phyloP scores from a whole-genome alignment of 805 yeast genomes.

The Candida maesae region DNA sequence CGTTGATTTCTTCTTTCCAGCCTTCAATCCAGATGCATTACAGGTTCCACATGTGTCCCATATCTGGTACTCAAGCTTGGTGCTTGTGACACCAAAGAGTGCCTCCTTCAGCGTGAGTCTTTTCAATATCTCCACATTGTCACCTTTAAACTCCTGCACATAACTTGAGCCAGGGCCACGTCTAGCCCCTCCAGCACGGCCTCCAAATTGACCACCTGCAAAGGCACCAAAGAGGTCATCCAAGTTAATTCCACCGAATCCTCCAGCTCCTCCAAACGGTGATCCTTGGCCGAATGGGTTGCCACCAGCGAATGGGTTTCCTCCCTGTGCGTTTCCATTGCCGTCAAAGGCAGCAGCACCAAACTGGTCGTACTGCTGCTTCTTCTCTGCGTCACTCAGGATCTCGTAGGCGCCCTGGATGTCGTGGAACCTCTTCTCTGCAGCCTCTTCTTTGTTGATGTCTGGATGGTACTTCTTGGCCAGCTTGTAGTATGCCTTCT shows the following conservation, averaged over 20 bases:
- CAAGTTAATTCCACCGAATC: slow-evolving; percentile 40
- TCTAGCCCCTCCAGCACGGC: slow-evolving; percentile 14
- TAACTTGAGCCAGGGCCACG: slow-evolving; percentile 31
- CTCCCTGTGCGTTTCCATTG: slow-evolving; percentile 45
- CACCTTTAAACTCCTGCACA: slow-evolving; percentile 82
- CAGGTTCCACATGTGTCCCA: slow-evolving; percentile 77
- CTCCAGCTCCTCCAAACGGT: slow-evolving; percentile 37
- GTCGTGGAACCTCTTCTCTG: slow-evolving; percentile 87
- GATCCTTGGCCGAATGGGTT: slow-evolving; percentile 42
- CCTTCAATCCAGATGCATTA: slow-evolving; percentile 79
- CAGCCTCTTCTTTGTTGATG: slow-evolving; percentile 84
- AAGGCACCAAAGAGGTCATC: slow-evolving; percentile 55
- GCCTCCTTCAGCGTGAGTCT: slow-evolving; percentile 81
- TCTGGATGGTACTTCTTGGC: slow-evolving; percentile 97
- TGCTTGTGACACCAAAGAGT: slow-evolving; percentile 67
- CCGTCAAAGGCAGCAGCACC: slow-evolving; percentile 83
- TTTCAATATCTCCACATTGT: slow-evolving; percentile 76
- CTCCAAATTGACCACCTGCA: slow-evolving; percentile 22
- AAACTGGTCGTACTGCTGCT: slow-evolving; percentile 85
- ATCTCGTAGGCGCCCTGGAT: slow-evolving; percentile 94
- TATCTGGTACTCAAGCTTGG: slow-evolving; percentile 64
- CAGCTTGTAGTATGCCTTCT: slow-evolving; percentile 88
- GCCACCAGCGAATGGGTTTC: slow-evolving; percentile 45
- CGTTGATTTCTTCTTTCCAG: slow-evolving; percentile 67
- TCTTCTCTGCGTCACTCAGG: slow-evolving; percentile 77